A percentile compares a stretch with the other conserved stretches of the same genome.
phyloP scores from a whole-genome alignment of 225 moss, liverwort and hornwort species.

The Takakia lepidozioides region DNA sequence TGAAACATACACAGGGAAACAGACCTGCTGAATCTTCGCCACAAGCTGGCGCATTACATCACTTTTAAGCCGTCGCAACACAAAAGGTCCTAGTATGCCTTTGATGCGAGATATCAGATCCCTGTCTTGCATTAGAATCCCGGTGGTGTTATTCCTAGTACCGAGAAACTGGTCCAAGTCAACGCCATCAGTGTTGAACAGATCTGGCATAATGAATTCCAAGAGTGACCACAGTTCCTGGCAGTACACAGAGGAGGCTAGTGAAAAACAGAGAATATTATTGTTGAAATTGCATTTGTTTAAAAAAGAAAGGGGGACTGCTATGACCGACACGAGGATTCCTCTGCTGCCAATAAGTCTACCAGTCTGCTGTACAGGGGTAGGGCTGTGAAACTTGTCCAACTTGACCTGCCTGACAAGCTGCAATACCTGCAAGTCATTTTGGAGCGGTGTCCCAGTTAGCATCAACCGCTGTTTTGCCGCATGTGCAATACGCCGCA shows the following conservation, averaged over 20 bases:
- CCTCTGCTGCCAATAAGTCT: too few species aligned
- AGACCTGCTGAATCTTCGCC: constrained; percentile 73
- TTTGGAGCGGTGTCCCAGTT: constrained; percentile 93
- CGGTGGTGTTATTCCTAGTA: constrained; percentile 59
- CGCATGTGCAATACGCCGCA: constrained; percentile 82
- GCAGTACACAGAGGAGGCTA: too few species aligned
- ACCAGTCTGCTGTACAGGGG: too few species aligned
- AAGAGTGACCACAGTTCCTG: constrained; percentile 95
- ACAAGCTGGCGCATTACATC: constrained; percentile 99
- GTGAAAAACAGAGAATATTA: too few species aligned
- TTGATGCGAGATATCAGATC: constrained; percentile 85
- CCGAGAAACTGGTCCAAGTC: constrained; percentile 89
- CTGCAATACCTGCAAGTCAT: constrained; percentile 68
- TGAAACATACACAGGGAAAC: too few species aligned
- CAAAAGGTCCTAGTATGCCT: constrained; percentile 90
- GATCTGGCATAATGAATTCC: constrained; percentile 91
- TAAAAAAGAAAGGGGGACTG: too few species aligned
- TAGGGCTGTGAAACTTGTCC: too few species aligned
- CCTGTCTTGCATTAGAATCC: constrained; percentile 58
- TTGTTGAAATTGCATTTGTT: too few species aligned
- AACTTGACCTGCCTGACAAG: neutral
- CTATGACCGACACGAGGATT: too few species aligned
- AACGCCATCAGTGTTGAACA: constrained; percentile 73
- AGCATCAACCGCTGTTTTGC: constrained; percentile 89
- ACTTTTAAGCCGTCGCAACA: constrained; percentile 76